phyloP scores from a whole-genome alignment of 1,284 basidiomycete species.

The Naganishia liquefaciens region DNA sequence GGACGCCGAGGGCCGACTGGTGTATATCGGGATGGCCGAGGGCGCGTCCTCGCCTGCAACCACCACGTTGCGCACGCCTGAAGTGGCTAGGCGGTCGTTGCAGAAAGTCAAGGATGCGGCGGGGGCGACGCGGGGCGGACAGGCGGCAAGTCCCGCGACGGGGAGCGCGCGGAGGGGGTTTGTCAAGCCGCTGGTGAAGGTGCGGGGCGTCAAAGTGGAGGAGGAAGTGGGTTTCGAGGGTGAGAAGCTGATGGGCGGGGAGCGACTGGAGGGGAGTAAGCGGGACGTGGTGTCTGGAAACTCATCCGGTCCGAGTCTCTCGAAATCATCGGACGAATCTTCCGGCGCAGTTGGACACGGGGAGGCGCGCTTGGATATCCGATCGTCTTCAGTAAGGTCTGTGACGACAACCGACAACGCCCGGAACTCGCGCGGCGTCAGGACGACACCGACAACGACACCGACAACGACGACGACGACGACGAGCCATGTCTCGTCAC shows the following conservation, averaged over 20 bases:
- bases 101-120: background rate
- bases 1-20: background rate
- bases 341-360: too few relatives aligned
- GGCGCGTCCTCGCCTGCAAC: background rate
- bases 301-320: too few relatives aligned
- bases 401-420: background rate
- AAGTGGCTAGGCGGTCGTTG: background rate
- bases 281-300: background rate
- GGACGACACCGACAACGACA: background rate
- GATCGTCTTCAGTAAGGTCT: background rate
- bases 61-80: background rate
- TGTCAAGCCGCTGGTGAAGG: background rate
- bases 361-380: too few relatives aligned
- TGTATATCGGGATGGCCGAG: constrained; percentile 14
- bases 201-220: background rate
- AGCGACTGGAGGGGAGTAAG: background rate
- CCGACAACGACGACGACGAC: background rate
- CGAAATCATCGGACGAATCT: too few relatives aligned
- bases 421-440: background rate
- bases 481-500: too few relatives aligned
- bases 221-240: background rate
- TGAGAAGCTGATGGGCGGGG: background rate
- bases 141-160: background rate
- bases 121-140: background rate
- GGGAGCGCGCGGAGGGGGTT: background rate